Percentiles rank a stretch among this genome's conserved stretches.
Conservation (phyloP, 441 rosid species). For the Metrosideros polymorpha region DNA sequence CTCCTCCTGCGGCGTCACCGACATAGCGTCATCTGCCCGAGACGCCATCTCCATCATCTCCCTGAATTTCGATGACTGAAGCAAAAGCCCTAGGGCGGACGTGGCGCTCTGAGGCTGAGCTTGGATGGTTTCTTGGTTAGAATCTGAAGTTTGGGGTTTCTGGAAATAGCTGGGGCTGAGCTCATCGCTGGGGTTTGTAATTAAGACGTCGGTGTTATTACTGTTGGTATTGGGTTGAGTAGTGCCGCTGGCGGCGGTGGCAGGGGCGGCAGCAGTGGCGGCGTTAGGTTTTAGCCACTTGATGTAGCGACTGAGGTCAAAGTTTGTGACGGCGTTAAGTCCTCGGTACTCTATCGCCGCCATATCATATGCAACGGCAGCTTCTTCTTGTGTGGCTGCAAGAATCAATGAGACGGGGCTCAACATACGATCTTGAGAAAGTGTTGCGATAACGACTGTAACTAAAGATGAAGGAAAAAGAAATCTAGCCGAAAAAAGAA, state of each 20-base stretch:
- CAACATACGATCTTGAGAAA: neutral
- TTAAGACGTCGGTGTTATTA: neutral
- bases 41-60: conserved; percentile 43
- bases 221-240: conserved; percentile 4
- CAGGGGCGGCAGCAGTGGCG: neutral
- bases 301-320: conserved; percentile 26
- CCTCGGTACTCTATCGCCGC: neutral
- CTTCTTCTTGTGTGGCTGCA: neutral
- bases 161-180: conserved; percentile 15
- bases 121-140: neutral
- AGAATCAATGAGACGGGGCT: neutral
- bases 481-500: accelerated
- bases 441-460: neutral
- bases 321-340: neutral
- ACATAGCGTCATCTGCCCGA: neutral
- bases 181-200: neutral
- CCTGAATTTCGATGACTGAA: conserved; percentile 59
- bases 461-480: neutral
- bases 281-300: conserved; percentile 31
- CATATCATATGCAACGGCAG: neutral
- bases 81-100: conserved; percentile 50
- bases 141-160: conserved; percentile 5
- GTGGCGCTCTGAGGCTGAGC: conserved; percentile 29
- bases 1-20: neutral
- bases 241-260: neutral